Evolutionary conservation across 345 rosid species (phyloP).

Genomic region (Pistacia vera): DNA sequence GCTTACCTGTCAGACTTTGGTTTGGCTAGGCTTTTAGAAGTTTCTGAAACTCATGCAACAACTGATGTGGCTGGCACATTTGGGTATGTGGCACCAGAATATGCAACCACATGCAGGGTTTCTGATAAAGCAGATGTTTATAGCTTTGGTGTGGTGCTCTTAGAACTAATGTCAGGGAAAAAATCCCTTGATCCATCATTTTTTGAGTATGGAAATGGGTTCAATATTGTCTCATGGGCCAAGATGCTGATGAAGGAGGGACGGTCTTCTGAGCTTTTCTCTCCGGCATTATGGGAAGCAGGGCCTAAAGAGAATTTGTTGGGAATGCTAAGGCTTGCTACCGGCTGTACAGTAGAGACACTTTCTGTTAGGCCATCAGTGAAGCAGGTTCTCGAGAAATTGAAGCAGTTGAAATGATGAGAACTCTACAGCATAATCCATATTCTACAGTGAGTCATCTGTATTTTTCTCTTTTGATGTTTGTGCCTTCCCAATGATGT

Average conservation of each 20-base stretch:
- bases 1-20: conserved; percentile 79
- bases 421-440: conserved; percentile 12
- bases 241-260: conserved; percentile 57
- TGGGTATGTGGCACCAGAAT: conserved; percentile 79
- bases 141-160: conserved; percentile 64
- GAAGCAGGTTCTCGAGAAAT: conserved; percentile 54
- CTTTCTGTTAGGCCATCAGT: conserved; percentile 57
- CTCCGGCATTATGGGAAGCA: conserved; percentile 48
- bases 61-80: conserved; percentile 78
- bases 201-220: conserved; percentile 61
- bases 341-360: conserved; percentile 56
- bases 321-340: conserved; percentile 55
- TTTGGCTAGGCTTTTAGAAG: conserved; percentile 66
- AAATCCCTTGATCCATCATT: conserved; percentile 72
- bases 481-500: neutral
- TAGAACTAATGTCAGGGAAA: conserved; percentile 69
- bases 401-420: conserved; percentile 54
- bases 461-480: neutral
- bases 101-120: conserved; percentile 74
- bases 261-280: conserved; percentile 48
- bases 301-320: conserved; percentile 52
- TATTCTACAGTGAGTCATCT: conserved; percentile 19
- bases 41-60: conserved; percentile 71
- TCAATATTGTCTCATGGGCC: conserved; percentile 71
- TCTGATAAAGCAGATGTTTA: conserved; percentile 78